These are phyloP conservation scores for Talaromyces ruber DNA, from an alignment of 495 filamentous ascomycete species.

Conservation along the genomic window DNA sequence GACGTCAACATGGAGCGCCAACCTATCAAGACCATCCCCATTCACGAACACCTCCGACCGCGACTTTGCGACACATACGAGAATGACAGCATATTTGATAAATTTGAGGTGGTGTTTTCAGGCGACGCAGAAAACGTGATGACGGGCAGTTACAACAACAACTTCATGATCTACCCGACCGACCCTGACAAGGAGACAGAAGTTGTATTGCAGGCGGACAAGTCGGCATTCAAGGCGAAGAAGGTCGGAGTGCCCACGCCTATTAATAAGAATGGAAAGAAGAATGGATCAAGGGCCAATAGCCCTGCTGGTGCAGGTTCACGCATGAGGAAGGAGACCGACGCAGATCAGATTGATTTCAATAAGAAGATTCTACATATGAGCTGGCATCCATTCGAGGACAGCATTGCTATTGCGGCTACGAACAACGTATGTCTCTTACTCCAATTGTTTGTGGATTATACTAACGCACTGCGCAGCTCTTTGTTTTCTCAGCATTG, in stretches of 20 bases:
- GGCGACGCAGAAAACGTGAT: slow-evolving; percentile 98
- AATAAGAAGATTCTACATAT: slow-evolving; percentile 99
- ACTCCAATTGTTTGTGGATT: neutral
- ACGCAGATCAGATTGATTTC: slow-evolving; percentile 99
- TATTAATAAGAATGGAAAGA: slow-evolving; percentile 74
- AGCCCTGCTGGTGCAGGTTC: slow-evolving; percentile 88
- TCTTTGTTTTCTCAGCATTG: slow-evolving; percentile 98
- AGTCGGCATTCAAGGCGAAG: slow-evolving; percentile 99
- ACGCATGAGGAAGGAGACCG: slow-evolving; percentile 97
- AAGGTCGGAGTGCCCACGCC: slow-evolving; percentile 97
- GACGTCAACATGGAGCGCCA: slow-evolving; percentile 98
- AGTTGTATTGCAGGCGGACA: slow-evolving; percentile 95
- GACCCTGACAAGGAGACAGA: slow-evolving; percentile 94
- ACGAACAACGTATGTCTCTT: slow-evolving; percentile 86
- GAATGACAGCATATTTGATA: slow-evolving; percentile 99
- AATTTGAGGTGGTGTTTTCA: slow-evolving; percentile 98
- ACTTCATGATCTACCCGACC: slow-evolving; percentile 99
- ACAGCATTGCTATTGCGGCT: slow-evolving; percentile 98
- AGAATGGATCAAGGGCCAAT: slow-evolving; percentile 72
- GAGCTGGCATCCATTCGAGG: slow-evolving; percentile 99
- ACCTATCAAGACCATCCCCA: slow-evolving; percentile 96
- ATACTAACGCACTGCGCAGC: slow-evolving; percentile 27
- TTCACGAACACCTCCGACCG: slow-evolving; percentile 93
- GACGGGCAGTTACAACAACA: slow-evolving; percentile 99
- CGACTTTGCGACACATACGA: slow-evolving; percentile 97